Base-by-base conservation (phyloP, 108 stramenopile species). In the Cyclotella sp. region DNA sequence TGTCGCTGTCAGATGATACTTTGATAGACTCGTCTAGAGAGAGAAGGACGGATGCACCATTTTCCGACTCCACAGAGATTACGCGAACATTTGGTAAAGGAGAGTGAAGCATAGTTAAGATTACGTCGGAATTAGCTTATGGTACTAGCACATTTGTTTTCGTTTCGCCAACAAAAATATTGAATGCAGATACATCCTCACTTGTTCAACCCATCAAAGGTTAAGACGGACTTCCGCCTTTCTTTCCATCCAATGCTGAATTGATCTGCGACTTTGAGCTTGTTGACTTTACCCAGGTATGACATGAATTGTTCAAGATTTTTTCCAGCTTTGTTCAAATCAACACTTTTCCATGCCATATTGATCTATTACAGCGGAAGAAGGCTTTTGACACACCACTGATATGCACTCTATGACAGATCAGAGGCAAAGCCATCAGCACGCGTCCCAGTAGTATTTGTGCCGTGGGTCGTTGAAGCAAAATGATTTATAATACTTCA, bases 211-310 rank as follows among this genome's bases (percentile, higher is more conserved):
- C 40, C 19, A 34, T 51, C 3, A 13, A 24, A 70, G 69, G 69
- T 12, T 57, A 58, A 40, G 40, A 70, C 22, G 69, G 69, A 26
- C 34, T 70, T 27, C 16, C 34, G 3, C 69, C 39, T 54, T 26
- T 70, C 21, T 58, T 70, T 26, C 69, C 69, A 19, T 22, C 69
- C 0, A 58, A 70, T 57, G 26, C 69, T 16, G 42, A 43, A 0
- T 40, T 70, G 69, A 70, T 70, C 22, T 70, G 69, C 24, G 69
- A 70, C 26, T 58, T 70, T 18, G 69, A 70, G 22, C 53, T 70
- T 7, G 69, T 70, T 22, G 69, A 70, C 18, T 70, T 70, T 19
- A 44, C 2, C 22, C 55, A 70, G 21, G 60, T 61, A 11, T 49
- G 47, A 3, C 47, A 49, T 7, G 18, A 3, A 61, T 51, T 51